Percentiles rank a stretch among this genome's conserved stretches.
These are phyloP conservation scores for Aegilops longissima DNA, from an alignment of 176 grass and related monocot genomes.

Conservation along the genomic window DNA sequence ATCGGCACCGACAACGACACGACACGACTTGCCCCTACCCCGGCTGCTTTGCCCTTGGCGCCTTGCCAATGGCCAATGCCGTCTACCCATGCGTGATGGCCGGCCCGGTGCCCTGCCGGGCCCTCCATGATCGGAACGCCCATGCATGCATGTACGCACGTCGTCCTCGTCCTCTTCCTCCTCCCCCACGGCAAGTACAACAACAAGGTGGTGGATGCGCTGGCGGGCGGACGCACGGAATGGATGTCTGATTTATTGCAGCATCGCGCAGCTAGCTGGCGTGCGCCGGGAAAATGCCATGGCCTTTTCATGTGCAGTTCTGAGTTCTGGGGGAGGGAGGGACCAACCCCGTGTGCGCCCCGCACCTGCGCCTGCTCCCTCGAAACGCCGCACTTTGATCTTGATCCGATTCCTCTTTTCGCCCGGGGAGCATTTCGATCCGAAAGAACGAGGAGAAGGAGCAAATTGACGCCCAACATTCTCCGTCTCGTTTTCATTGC, in stretches of 20 bases:
- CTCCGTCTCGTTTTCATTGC: background rate
- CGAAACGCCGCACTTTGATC: background rate
- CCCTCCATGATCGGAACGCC: background rate
- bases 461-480: background rate
- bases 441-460: background rate
- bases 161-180: background rate
- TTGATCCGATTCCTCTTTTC: no score
- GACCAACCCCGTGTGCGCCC: background rate
- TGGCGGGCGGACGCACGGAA: background rate
- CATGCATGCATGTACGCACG: background rate
- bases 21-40: background rate
- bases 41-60: background rate
- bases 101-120: background rate
- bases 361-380: background rate
- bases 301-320: background rate
- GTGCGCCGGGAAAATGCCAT: background rate
- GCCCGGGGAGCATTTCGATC: background rate
- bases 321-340: background rate
- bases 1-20: conserved; percentile 3
- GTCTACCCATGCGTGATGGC: background rate
- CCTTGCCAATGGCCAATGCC: background rate
- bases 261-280: background rate
- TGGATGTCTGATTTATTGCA: background rate
- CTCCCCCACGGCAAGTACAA: background rate
- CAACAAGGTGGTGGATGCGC: background rate